A percentile compares a stretch with the other conserved stretches of the same genome.
phyloP scores from a whole-genome alignment of 257 asterid genomes.

The Echium plantagineum region DNA sequence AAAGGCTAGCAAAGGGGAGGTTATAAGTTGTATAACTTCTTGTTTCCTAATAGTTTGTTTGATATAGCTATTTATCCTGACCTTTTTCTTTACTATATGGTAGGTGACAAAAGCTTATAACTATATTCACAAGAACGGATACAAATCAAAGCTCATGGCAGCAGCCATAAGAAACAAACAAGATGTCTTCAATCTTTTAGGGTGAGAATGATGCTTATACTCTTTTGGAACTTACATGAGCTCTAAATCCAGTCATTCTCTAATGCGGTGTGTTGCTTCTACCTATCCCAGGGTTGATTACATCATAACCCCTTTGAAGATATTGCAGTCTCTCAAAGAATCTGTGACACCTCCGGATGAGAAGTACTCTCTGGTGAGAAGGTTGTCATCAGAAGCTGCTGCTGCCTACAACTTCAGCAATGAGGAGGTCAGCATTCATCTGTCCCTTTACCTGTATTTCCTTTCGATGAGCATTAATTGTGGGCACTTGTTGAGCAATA shows the following conservation, averaged over 20 bases:
- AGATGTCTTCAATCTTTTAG: conserved; percentile 72
- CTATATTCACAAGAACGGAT: conserved; percentile 76
- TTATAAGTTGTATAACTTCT: not conserved
- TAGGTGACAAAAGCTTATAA: conserved; percentile 89
- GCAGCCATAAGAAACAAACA: conserved; percentile 96
- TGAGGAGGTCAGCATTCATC: conserved; percentile 50
- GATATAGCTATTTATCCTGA: conserved; percentile 9
- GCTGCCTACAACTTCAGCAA: conserved; percentile 51
- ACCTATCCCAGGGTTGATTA: conserved; percentile 62
- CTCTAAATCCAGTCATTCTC: conserved; percentile 2
- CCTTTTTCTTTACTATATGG: conserved; percentile 13
- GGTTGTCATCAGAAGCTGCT: conserved; percentile 72
- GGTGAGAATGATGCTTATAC: conserved; percentile 32
- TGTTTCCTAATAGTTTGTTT: not conserved
- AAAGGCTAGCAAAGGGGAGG: too few species aligned
- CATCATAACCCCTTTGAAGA: conserved; percentile 77
- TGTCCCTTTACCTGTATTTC: not conserved
- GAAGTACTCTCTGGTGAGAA: conserved; percentile 65
- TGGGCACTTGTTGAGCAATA: too few species aligned
- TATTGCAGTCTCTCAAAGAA: conserved; percentile 80
- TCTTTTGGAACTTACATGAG: not conserved
- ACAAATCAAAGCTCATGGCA: conserved; percentile 81
- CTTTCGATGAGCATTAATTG: too few species aligned
- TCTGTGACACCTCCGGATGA: conserved; percentile 93
- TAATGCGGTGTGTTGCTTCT: not conserved